Conservation (phyloP, 1,139 yeast genomes). For the Kluyveromyces sp. region DNA sequence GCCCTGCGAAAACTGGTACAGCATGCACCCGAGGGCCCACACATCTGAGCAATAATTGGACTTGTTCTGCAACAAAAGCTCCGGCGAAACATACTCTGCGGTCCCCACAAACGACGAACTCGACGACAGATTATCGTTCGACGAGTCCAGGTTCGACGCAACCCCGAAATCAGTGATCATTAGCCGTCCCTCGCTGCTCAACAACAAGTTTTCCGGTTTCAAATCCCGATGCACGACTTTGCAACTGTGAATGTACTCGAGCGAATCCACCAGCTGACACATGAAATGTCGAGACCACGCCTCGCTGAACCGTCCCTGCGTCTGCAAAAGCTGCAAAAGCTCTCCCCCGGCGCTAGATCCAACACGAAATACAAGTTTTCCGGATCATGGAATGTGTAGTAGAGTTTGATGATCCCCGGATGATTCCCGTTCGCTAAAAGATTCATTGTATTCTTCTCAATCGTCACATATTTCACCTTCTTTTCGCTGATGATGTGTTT, state of each 20-base stretch:
- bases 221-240: slow-evolving; percentile 77
- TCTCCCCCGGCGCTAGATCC: slow-evolving; percentile 92
- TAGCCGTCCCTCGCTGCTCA: slow-evolving; percentile 56
- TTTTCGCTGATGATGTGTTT: slow-evolving; percentile 91
- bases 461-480: slow-evolving; percentile 91
- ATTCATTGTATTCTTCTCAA: slow-evolving; percentile 88
- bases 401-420: slow-evolving; percentile 81
- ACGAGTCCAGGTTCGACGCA: slow-evolving; percentile 38
- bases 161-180: slow-evolving; percentile 82
- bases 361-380: slow-evolving; percentile 82
- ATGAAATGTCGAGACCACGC: slow-evolving; percentile 65
- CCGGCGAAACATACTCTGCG: slow-evolving; percentile 77
- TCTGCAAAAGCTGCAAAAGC: slow-evolving; percentile 67
- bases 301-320: slow-evolving; percentile 71
- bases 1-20: slow-evolving; percentile 70
- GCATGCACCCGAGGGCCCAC: slow-evolving; percentile 78
- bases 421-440: slow-evolving; percentile 59
- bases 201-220: slow-evolving; percentile 67
- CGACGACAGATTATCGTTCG: slow-evolving; percentile 12
- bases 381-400: slow-evolving; percentile 91
- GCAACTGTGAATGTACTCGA: slow-evolving; percentile 64
- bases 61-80: slow-evolving; percentile 55
- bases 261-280: slow-evolving; percentile 67
- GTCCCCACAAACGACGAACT: slow-evolving; percentile 69
- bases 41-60: slow-evolving; percentile 71